These are phyloP conservation scores for Senecio squalidus DNA, from an alignment of 140 eudicot genomes.

Conservation along the genomic window DNA sequence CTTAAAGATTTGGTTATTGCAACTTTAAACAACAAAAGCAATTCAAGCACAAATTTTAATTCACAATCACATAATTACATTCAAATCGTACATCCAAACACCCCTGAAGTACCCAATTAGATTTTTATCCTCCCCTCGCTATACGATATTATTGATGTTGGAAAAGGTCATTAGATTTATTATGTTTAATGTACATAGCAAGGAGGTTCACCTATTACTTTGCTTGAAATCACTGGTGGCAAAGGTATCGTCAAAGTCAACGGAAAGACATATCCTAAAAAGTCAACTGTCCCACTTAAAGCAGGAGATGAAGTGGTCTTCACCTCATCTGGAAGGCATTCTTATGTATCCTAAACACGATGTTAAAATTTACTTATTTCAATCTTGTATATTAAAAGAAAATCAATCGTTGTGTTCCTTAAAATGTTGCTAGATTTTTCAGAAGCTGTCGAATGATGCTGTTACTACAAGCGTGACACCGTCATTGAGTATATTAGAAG, in stretches of 20 bases:
- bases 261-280: slow-evolving; percentile 38
- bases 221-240: slow-evolving; percentile 51
- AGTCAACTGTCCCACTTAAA: slow-evolving; percentile 34
- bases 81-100: too few relatives aligned
- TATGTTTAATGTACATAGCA: slow-evolving; percentile 19
- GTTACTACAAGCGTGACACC: slow-evolving; percentile 30
- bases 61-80: too few relatives aligned
- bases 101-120: too few relatives aligned
- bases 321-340: slow-evolving; percentile 50
- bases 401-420: slow-evolving; percentile 22
- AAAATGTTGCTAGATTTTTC: slow-evolving; percentile 44
- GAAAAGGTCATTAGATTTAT: not conserved
- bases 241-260: slow-evolving; percentile 56
- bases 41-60: too few relatives aligned
- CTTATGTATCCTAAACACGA: slow-evolving; percentile 55
- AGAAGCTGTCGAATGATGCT: slow-evolving; percentile 32
- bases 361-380: not conserved
- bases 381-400: not conserved
- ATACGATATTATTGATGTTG: not conserved
- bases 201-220: slow-evolving; percentile 37
- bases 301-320: slow-evolving; percentile 69
- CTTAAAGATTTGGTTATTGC: too few relatives aligned
- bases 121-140: too few relatives aligned
- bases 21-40: too few relatives aligned
- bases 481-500: slow-evolving; percentile 41